phyloP scores from a whole-genome alignment of 768 basidiomycete genomes.

The Leccinum boreale region DNA sequence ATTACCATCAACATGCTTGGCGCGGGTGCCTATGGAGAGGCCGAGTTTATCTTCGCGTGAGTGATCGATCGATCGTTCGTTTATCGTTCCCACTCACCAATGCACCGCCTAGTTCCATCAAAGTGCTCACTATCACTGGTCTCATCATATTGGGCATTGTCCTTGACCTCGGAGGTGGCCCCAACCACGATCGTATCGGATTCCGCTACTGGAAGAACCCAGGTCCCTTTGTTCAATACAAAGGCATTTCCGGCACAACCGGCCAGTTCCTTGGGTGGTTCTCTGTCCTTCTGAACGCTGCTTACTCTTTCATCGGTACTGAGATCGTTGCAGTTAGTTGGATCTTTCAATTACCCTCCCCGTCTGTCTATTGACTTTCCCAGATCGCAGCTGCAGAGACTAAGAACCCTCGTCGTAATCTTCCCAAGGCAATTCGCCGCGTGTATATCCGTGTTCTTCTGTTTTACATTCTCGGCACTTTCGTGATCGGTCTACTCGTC shows the following conservation, averaged over 20 bases:
- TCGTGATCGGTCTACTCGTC: slow-evolving; percentile 80
- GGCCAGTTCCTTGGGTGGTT: slow-evolving; percentile 78
- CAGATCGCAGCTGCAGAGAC: slow-evolving; percentile 89
- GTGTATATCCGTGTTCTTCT: slow-evolving; percentile 79
- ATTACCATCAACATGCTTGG: slow-evolving; percentile 74
- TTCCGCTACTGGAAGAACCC: slow-evolving; percentile 80
- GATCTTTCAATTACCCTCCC: not conserved
- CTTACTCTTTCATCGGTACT: slow-evolving; percentile 91
- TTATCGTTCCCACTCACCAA: not conserved
- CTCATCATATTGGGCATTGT: slow-evolving; percentile 68
- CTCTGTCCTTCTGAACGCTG: slow-evolving; percentile 78
- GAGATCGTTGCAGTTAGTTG: slow-evolving; percentile 83
- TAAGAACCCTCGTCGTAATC: slow-evolving; percentile 75
- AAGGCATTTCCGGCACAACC: slow-evolving; percentile 57
- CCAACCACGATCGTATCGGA: slow-evolving; percentile 64
- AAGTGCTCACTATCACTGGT: slow-evolving; percentile 81
- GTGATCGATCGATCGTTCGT: not conserved
- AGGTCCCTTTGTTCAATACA: slow-evolving; percentile 80
- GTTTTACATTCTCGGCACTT: slow-evolving; percentile 68
- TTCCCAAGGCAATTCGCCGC: slow-evolving; percentile 55
- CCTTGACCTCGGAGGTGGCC: slow-evolving; percentile 87
- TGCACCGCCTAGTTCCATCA: slow-evolving; percentile 55
- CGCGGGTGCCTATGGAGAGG: slow-evolving; percentile 78
- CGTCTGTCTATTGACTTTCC: slow-evolving; percentile 3
- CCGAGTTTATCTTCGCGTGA: slow-evolving; percentile 82